Percentiles rank a stretch among this genome's conserved stretches.
Conservation (phyloP, 2,329 filamentous ascomycete genomes). For the Sphaerulina vaccinii region DNA sequence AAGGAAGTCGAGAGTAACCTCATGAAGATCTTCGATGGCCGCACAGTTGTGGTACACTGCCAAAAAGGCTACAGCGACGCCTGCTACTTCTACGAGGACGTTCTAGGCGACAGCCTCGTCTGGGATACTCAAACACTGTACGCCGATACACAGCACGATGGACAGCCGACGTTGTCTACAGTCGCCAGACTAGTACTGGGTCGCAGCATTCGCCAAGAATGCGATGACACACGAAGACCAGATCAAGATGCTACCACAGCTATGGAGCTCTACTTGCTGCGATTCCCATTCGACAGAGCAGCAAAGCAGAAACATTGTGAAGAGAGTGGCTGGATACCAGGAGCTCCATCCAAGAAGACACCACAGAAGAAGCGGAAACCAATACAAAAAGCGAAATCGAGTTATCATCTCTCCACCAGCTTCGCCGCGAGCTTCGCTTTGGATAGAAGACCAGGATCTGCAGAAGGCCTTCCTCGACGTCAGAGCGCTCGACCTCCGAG, state of each 20-base stretch:
- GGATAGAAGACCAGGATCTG: not conserved
- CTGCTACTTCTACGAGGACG: constrained; percentile 9
- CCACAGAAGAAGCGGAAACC: not conserved
- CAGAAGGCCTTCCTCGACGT: not conserved
- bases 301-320: not conserved
- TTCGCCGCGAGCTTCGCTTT: too few relatives aligned
- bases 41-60: constrained; percentile 11
- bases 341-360: not conserved
- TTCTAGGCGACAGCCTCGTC: not conserved
- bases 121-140: constrained; percentile 12
- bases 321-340: not conserved
- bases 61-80: not conserved
- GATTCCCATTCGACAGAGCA: constrained; percentile 7
- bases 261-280: constrained; percentile 13
- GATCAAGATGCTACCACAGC: constrained; percentile 13
- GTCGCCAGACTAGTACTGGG: not conserved
- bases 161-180: constrained; percentile 1
- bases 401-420: not conserved
- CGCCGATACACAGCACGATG: constrained; percentile 8
- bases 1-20: constrained; percentile 12
- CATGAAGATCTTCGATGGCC: constrained; percentile 4
- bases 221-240: constrained; percentile 1
- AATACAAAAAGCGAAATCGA: not conserved
- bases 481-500: not conserved
- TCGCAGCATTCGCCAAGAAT: constrained; percentile 1